Base-by-base conservation (phyloP, 345 rosid species). In the Gossypium australe region DNA sequence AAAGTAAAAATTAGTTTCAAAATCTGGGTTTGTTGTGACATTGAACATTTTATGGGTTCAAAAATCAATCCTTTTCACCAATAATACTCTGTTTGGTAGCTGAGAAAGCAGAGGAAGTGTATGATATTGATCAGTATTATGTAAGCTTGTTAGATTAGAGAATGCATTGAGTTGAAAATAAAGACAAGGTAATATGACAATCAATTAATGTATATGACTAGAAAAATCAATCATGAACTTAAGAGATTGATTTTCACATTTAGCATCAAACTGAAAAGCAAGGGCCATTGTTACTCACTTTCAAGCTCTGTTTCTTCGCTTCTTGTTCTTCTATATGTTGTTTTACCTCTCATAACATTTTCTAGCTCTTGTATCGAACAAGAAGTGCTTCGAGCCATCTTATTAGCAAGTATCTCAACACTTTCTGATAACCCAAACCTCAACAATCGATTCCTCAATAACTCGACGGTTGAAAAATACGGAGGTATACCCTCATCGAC, bases 401-500 rank as follows among this genome's bases (percentile, higher is more conserved):
- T 92, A 72, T 83, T 80, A 0, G 90, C 89, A 41, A 92, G 86
- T 71, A 90, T 85, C 80, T 92, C 93, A 1, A 90, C 72, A 65
- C 63, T 73, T 67, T 94, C 97, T 83, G 81, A 71, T 11, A 88
- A 74, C 64, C 94, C 90, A 59, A 78, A 82, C 17, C 93, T 90
- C 22, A 88, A 67, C 9, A 90, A 85, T 53, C 83, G 74, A 64
- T 90, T 89, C 83, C 92, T 85, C 91, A 94, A 70, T 87, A 88
- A 72, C 87, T 89, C 97, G 34, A 90, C 82, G 1, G 94, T 90
- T 3, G 92, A 73, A 38, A 82, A 77, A 83, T 92, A 94, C 1
- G 97, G 97, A 4, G 97, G 98, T 71, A 90, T 83, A 45, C 97
- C 93, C 67, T 90, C 97, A 69, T 94, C 97, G 55, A 94, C 77